These are phyloP conservation scores for Cicer arietinum DNA, from an alignment of 306 rosid species.

Conservation along the genomic window DNA sequence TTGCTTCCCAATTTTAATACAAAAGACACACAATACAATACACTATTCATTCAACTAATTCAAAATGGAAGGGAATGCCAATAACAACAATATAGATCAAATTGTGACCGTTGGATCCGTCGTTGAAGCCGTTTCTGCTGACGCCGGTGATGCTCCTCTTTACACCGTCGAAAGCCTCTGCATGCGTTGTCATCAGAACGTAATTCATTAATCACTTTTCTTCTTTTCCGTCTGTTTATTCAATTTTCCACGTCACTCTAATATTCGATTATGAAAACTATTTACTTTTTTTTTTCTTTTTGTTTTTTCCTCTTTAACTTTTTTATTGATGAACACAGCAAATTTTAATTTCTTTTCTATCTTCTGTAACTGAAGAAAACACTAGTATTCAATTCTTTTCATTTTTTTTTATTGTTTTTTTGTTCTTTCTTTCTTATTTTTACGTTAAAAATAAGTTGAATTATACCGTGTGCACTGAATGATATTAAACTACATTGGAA, in stretches of 20 bases:
- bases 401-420: neutral
- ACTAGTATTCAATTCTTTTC: neutral
- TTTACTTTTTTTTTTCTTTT: neutral
- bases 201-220: conserved; percentile 34
- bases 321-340: neutral
- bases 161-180: conserved; percentile 84
- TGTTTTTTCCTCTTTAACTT: neutral
- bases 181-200: conserved; percentile 89
- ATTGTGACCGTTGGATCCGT: conserved; percentile 82
- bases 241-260: neutral
- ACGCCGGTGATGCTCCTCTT: conserved; percentile 66
- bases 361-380: neutral
- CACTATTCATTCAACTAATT: too few species aligned
- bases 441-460: neutral
- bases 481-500: neutral
- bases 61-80: conserved; percentile 41
- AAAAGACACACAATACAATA: too few species aligned
- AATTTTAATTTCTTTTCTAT: neutral
- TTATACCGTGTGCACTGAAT: neutral
- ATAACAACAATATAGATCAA: conserved; percentile 41
- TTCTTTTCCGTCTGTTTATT: neutral
- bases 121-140: conserved; percentile 82
- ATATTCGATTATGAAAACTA: neutral
- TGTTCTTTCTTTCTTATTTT: neutral
- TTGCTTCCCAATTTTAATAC: too few species aligned